Evolutionary conservation across 208 protist species (phyloP), one percentile per base, ranked within the genome.

Genomic region (Leishmania aethiopica): DNA sequence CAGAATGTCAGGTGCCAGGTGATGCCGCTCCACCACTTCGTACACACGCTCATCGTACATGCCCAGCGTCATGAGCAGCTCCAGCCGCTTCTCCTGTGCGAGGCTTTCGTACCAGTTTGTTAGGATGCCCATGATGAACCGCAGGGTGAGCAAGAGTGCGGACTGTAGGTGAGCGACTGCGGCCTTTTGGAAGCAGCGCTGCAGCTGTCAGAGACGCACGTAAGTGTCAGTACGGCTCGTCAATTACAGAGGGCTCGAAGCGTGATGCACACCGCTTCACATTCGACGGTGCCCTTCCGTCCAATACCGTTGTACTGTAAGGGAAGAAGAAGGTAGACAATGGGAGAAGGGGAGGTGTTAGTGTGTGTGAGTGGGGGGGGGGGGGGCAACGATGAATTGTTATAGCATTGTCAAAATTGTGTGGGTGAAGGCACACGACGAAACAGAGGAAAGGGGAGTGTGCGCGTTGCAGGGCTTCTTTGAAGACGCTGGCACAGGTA

Each of bases 11-110:
- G 84, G 82, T 5, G 85, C 83, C 40, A 97, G 83, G n/a, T 89
- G 76, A 84, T 96, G 84, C 28, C 92, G 89, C 62, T 92, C 92
- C 32, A 97, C 91, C 42, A 98, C 92, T 57, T 96, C 93, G 81
- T 98, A 98, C 22, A 98, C 93, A 7, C 95, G 93, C 82, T 98
- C 95, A 80, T 98, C 95, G 74, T 96, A 98, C 81, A 95, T 84
- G 35, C 88, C 93, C 22, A 95, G 72, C 25, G 75, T 85, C 75
- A 97, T 79, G 3, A 98, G 86, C 11, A 86, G 62, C 57, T 92
- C 89, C 37, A 95, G 77, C 35, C 84, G 85, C 74, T 90, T 88
- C 79, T 93, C 69, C 64, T 92, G 84, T 17, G 92, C 93, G 17
- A 97, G 82, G 49, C 77, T 81, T 42, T 97, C 92, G 80, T 96